Evolutionary conservation across 257 asterid genomes (phyloP), one percentile per base, ranked within the genome.

Genomic region (Capsicum baccatum): DNA sequence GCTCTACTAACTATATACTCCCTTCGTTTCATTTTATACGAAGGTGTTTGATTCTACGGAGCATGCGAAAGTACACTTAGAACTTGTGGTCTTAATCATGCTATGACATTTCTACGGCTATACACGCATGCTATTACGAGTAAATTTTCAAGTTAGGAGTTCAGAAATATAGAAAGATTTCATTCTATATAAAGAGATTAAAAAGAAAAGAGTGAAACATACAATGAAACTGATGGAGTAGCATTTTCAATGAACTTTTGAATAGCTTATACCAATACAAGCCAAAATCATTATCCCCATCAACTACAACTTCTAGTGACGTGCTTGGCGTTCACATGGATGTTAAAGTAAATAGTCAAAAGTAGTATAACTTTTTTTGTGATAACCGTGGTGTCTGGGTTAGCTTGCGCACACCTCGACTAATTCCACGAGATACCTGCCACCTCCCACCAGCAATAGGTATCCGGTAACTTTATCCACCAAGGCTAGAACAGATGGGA

Each of bases 291-390:
- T 39, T 39, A 8, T 69, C 55, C 42, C 50, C 0, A 50, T 50
- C 16, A 63, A 63, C 70, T 63, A 63, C 47, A 19, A 48, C 42
- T 74, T 74, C 60, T 74, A n/a, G 58, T 71, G 79, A 71, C 47
- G 78, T 10, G 10, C 70, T 21, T 63, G 12, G 47, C 48, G 35
- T 13, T 48, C 81, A 74, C 21, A 74, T 50, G 62, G 15, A 13
- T 19, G 60, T 50, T 50, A 12, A 19, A 44, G 80, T 11, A 11
- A 50, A 60, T 50, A 50, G 12, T 7, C 8, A 0, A 2, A 3
- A 50, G 21, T 74, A 50, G 62, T 74, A 50, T 50, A 12, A 21
- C 13, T 50, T 1, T 26, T 26, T 26, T 26, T 26, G 33, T 26
- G 33, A 26, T 26, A 26, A 26, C 33, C 33, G 33, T 26, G 33